A percentile compares a stretch with the other conserved stretches of the same genome.
phyloP scores from a whole-genome alignment of 257 asterid species.

The Galeopsis tetrahit region DNA sequence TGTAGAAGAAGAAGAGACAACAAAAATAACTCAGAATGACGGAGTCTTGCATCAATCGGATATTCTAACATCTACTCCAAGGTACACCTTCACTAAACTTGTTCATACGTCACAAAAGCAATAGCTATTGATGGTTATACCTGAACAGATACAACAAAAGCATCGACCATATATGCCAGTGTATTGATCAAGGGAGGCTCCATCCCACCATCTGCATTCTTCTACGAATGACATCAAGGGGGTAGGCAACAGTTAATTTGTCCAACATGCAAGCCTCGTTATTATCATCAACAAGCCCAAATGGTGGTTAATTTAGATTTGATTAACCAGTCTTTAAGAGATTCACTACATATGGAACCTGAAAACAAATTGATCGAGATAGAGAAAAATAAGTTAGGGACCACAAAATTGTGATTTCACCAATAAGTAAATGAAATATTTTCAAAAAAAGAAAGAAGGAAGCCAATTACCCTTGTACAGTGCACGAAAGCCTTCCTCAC shows the following conservation, averaged over 20 bases:
- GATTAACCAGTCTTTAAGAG: slow-evolving; percentile 83
- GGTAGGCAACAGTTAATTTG: slow-evolving; percentile 99
- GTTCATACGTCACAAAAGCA: slow-evolving; percentile 89
- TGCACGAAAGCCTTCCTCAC: slow-evolving; percentile 97
- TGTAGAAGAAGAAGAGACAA: slow-evolving; percentile 37
- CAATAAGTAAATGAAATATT: neutral
- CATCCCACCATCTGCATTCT: slow-evolving; percentile 99
- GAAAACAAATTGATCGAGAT: slow-evolving; percentile 39
- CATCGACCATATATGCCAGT: slow-evolving; percentile 92
- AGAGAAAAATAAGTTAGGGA: slow-evolving; percentile 20
- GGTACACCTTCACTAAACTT: slow-evolving; percentile 71
- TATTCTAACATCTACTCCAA: slow-evolving; percentile 77
- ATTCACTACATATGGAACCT: slow-evolving; percentile 96
- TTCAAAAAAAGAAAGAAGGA: slow-evolving; percentile 53
- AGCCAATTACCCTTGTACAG: slow-evolving; percentile 98
- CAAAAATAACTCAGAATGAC: slow-evolving; percentile 38
- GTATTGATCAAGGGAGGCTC: slow-evolving; percentile 74
- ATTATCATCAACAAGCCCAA: slow-evolving; percentile 71
- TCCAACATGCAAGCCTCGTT: slow-evolving; percentile 85
- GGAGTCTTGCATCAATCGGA: slow-evolving; percentile 68
- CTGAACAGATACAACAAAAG: slow-evolving; percentile 56
- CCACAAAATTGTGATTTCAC: neutral
- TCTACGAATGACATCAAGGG: slow-evolving; percentile 93
- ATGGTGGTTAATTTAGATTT: slow-evolving; percentile 66
- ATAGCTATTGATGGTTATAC: slow-evolving; percentile 90